Evolutionary conservation across 1,284 basidiomycete species (phyloP).

Genomic region (Cryptococcus sp.): DNA sequence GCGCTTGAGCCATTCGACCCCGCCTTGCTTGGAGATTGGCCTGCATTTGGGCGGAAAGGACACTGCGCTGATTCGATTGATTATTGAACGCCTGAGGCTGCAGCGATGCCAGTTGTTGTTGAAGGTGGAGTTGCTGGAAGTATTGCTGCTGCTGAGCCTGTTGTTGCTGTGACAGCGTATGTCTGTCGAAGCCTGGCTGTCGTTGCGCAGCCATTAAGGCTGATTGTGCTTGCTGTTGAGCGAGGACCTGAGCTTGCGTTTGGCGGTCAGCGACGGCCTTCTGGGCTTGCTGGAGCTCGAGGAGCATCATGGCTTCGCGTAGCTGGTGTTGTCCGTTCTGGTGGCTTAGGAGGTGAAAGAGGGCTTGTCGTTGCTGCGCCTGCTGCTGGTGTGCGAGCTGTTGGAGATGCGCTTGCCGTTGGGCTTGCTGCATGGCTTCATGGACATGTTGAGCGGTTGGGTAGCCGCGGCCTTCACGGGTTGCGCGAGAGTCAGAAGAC

Average conservation of each 20-base stretch:
- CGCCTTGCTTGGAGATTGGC: slow-evolving; percentile 24
- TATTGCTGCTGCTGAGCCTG: slow-evolving; percentile 18
- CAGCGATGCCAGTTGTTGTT: slow-evolving; percentile 21
- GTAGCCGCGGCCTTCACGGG: not conserved
- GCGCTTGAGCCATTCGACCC: slow-evolving; percentile 13
- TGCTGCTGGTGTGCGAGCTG: slow-evolving; percentile 16
- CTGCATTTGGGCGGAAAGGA: slow-evolving; percentile 33
- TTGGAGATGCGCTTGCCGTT: slow-evolving; percentile 15
- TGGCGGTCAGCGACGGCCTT: slow-evolving; percentile 22
- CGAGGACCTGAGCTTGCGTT: slow-evolving; percentile 10
- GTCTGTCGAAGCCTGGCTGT: slow-evolving; percentile 11
- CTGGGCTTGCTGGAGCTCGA: slow-evolving; percentile 33
- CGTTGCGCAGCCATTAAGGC: slow-evolving; percentile 12
- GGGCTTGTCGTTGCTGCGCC: slow-evolving; percentile 23
- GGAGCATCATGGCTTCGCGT: slow-evolving; percentile 28
- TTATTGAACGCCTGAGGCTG: slow-evolving; percentile 9
- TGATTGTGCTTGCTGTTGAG: slow-evolving; percentile 23
- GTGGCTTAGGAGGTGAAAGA: slow-evolving; percentile 22
- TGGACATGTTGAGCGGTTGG: too few relatives aligned
- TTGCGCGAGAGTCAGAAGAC: not conserved
- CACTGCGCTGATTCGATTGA: slow-evolving; percentile 18
- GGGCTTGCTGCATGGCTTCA: slow-evolving; percentile 3
- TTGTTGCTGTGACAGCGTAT: slow-evolving; percentile 13
- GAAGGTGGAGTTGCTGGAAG: slow-evolving; percentile 20
- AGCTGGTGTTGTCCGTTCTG: slow-evolving; percentile 23